Evolutionary conservation across 1,284 basidiomycete species (phyloP), one percentile per base, ranked within the genome.

Genomic region (Leccinum griseonigrum): DNA sequence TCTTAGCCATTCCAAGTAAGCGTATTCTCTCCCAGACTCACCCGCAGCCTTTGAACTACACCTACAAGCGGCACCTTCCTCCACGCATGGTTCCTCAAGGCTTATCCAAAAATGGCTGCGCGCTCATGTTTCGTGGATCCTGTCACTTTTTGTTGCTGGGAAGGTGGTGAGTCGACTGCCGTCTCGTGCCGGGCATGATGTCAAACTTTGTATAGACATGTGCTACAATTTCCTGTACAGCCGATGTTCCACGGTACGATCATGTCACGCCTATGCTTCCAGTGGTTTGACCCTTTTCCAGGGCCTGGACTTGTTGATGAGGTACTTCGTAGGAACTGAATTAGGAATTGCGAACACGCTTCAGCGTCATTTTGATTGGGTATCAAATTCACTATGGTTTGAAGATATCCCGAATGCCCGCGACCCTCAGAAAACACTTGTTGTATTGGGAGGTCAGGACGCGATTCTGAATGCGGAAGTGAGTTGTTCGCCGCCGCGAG

Each of bases 111-210:
- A 48, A 79, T 96, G 67, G 77, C 90, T 52, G 77, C 78, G 3
- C 84, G 93, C 3, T 94, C 87, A 13, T 93, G 91, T 69, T 95
- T 97, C 70, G 88, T 95, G 34, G 95, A 97, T 71, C 94, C 95
- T 6, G 90, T 92, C 34, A 86, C 86, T 1, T 95, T 97, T 76
- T 94, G 91, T 74, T 86, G 91, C 6, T 95, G 94, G 93, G 92
- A 95, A 80, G 92, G 92, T 59, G 87, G 88, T 89, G 68, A 63
- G 81, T 74, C 9, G 31, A 51, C 38, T 48, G n/a, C 22, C 36
- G 14, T 29, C 18, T 48, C 22, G 6, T 18, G 16, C 43, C 22
- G 46, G 38, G 34, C 52, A 22, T 48, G 18, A 48, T 48, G 51
- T 18, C n/a, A 28, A 16, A 54, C 10, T 65, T 61, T 60, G 46